Conservation (phyloP, 768 basidiomycete species). For the Mycena floridula region DNA sequence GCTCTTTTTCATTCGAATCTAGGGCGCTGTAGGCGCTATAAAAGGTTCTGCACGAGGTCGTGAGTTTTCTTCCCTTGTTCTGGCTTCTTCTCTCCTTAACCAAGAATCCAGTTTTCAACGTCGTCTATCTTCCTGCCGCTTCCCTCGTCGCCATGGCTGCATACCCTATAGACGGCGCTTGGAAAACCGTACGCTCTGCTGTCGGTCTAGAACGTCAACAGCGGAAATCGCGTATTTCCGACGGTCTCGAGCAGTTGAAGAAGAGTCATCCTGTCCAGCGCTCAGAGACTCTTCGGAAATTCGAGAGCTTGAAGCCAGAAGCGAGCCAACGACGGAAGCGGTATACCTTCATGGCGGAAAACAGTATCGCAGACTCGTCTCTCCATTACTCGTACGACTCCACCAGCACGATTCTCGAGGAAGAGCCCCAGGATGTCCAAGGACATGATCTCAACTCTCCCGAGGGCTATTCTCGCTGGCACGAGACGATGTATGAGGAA, state of each 20-base stretch:
- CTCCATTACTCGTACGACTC: no score
- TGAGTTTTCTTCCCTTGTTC: conserved; percentile 10
- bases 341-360: conserved; percentile 26
- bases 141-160: conserved; percentile 29
- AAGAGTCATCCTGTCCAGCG: conserved; percentile 27
- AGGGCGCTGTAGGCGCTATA: conserved; percentile 28
- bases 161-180: conserved; percentile 24
- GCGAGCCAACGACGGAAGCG: conserved; percentile 26
- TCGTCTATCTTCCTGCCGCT: conserved; percentile 24
- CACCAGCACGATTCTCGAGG: no score
- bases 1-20: background rate
- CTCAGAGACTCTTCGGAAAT: conserved; percentile 27
- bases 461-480: no score
- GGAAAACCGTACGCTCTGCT: conserved; percentile 28
- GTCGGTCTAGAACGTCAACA: conserved; percentile 24
- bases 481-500: no score
- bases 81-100: background rate
- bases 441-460: no score
- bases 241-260: conserved; percentile 31
- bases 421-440: no score
- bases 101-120: conserved; percentile 20
- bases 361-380: no score
- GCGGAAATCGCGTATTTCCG: conserved; percentile 27
- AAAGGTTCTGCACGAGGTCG: conserved; percentile 31
- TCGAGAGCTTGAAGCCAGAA: conserved; percentile 25